A percentile compares a stretch with the other conserved stretches of the same genome.
Conservation (phyloP, 805 yeast genomes). For the Suhomyces sp. region DNA sequence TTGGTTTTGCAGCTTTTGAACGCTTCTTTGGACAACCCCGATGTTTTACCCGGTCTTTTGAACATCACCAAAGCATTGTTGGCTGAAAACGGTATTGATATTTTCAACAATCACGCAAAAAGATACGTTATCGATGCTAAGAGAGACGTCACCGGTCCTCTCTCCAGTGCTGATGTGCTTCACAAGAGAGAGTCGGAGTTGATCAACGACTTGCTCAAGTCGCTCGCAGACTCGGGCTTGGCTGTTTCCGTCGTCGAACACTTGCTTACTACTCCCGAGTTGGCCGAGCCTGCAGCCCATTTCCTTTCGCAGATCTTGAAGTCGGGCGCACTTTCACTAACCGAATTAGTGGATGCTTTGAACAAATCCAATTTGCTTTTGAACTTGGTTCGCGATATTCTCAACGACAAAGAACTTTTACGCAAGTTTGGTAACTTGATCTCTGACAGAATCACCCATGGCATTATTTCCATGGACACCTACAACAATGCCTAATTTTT, state of each 20-base stretch:
- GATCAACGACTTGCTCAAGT: slow-evolving; percentile 16
- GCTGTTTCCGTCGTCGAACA: slow-evolving; percentile 21
- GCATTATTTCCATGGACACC: slow-evolving; percentile 14
- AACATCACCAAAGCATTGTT: slow-evolving; percentile 20
- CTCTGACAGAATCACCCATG: slow-evolving; percentile 17
- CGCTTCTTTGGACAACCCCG: slow-evolving; percentile 23
- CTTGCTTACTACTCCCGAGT: slow-evolving; percentile 24
- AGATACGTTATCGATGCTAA: background rate
- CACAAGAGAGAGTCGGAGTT: slow-evolving; percentile 20
- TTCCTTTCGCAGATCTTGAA: slow-evolving; percentile 20
- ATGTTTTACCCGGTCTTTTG: slow-evolving; percentile 23
- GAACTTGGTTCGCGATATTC: slow-evolving; percentile 15
- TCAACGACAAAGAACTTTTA: slow-evolving; percentile 19
- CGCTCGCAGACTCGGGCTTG: slow-evolving; percentile 25
- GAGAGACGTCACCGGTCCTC: background rate
- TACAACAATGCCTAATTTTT: background rate
- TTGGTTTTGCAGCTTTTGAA: slow-evolving; percentile 19
- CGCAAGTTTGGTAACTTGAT: slow-evolving; percentile 16
- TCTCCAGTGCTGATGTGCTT: background rate
- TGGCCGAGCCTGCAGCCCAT: slow-evolving; percentile 27
- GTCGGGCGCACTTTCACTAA: slow-evolving; percentile 22
- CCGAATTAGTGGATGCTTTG: slow-evolving; percentile 18
- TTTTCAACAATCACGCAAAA: slow-evolving; percentile 9
- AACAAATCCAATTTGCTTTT: slow-evolving; percentile 18
- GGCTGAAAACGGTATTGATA: slow-evolving; percentile 17